Conservation (phyloP, 2,329 filamentous ascomycete species). For the Fusarium citri region DNA sequence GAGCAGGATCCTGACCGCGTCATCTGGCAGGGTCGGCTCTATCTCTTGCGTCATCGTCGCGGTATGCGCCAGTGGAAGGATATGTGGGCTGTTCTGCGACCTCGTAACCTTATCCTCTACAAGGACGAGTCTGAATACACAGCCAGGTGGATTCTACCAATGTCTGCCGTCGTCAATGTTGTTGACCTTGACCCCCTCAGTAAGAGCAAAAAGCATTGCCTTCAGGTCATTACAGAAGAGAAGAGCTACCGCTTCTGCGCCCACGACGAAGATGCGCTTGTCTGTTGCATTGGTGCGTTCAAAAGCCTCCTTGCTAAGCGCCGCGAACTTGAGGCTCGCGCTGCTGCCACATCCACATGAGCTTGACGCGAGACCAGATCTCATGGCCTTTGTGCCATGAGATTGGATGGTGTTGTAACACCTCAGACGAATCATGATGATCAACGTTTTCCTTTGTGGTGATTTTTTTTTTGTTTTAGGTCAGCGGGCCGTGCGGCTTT, state of each 20-base stretch:
- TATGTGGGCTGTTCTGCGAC: constrained; percentile 90
- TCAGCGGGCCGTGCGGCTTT: constrained; percentile 25
- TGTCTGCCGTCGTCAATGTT: constrained; percentile 84
- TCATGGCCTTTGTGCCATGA: background rate
- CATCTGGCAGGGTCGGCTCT: constrained; percentile 93
- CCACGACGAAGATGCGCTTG: constrained; percentile 81
- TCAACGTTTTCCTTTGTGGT: constrained; percentile 39
- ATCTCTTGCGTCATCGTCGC: constrained; percentile 82
- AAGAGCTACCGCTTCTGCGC: constrained; percentile 84
- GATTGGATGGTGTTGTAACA: constrained; percentile 15
- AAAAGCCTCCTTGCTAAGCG: constrained; percentile 85
- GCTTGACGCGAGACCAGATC: background rate
- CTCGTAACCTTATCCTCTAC: constrained; percentile 87
- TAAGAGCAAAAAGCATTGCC: constrained; percentile 84
- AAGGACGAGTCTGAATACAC: constrained; percentile 94
- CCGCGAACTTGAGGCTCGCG: constrained; percentile 69
- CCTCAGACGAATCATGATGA: constrained; percentile 42
- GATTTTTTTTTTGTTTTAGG: constrained; percentile 15
- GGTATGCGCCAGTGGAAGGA: constrained; percentile 95
- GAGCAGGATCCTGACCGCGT: constrained; percentile 84
- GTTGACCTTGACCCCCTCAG: constrained; percentile 93
- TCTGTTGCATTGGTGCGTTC: constrained; percentile 88
- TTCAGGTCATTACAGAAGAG: constrained; percentile 95
- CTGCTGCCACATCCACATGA: constrained; percentile 44
- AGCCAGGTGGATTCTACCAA: constrained; percentile 82